Evolutionary conservation across 108 stramenopile genomes (phyloP).

Genomic region (Nannochloropsis granulata): DNA sequence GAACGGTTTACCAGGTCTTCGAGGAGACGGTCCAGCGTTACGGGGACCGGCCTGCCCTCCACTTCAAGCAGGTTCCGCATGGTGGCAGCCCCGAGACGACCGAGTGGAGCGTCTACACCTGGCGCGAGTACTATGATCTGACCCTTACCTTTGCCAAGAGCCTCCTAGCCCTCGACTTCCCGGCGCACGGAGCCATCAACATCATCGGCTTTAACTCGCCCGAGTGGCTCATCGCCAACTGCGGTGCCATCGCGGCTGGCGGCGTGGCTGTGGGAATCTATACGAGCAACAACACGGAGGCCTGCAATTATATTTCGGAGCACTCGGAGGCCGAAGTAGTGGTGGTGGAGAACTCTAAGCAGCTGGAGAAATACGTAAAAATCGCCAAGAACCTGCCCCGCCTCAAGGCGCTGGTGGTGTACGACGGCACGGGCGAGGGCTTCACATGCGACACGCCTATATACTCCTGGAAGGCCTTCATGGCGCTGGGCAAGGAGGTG

Average conservation of each 20-base stretch:
- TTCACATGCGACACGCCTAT: conserved; percentile 14
- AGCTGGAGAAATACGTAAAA: conserved; percentile 49
- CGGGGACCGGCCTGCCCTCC: not conserved
- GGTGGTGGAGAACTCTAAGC: conserved; percentile 41
- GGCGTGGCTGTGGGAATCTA: conserved; percentile 54
- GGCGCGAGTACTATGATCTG: conserved; percentile 36
- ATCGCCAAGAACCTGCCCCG: conserved; percentile 27
- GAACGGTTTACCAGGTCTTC: not conserved
- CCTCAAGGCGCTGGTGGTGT: conserved; percentile 53
- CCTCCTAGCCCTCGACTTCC: conserved; percentile 47
- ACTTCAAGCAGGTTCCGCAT: not conserved
- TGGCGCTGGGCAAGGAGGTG: conserved; percentile 8
- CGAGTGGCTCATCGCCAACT: conserved; percentile 44
- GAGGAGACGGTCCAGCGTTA: not conserved
- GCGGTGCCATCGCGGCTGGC: conserved; percentile 52
- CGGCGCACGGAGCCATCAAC: conserved; percentile 44
- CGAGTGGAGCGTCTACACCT: conserved; percentile 33
- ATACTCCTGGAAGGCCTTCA: conserved; percentile 30
- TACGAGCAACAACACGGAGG: conserved; percentile 47
- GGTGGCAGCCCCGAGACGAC: not conserved
- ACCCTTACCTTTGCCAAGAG: conserved; percentile 43
- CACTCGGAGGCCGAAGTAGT: conserved; percentile 52
- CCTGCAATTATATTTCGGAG: conserved; percentile 50
- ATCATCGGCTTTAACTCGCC: conserved; percentile 57
- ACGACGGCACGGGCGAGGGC: conserved; percentile 26